Evolutionary conservation across 2,329 filamentous ascomycete genomes (phyloP).

Genomic region (Fusarium irregulare): DNA sequence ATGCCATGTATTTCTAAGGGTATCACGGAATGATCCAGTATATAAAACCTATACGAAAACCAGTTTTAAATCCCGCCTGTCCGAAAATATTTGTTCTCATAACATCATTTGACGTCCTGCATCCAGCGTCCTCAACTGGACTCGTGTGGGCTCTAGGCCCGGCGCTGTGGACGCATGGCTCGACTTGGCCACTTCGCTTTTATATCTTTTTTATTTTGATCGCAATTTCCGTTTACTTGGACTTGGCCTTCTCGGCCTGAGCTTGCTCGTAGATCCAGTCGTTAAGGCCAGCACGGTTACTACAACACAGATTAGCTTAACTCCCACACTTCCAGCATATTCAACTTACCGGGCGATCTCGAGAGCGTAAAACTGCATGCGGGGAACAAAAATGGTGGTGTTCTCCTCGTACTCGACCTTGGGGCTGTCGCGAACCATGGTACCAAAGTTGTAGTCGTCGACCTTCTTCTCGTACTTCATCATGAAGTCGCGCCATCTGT

Average conservation of each 20-base stretch:
- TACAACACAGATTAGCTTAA: slow-evolving; percentile 55
- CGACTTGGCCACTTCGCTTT: slow-evolving; percentile 12
- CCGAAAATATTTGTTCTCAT: slow-evolving; percentile 8
- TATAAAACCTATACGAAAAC: slow-evolving; percentile 1
- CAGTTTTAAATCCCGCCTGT: neutral
- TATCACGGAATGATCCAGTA: slow-evolving; percentile 32
- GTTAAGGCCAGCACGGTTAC: slow-evolving; percentile 90
- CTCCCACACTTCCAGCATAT: too few relatives aligned
- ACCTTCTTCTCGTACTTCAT: slow-evolving; percentile 92
- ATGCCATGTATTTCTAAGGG: slow-evolving; percentile 37
- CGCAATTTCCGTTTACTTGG: slow-evolving; percentile 36
- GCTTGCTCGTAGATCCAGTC: slow-evolving; percentile 96
- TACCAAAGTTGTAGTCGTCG: slow-evolving; percentile 98
- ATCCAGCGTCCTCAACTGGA: neutral
- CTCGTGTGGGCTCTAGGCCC: slow-evolving; percentile 14
- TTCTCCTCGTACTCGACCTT: slow-evolving; percentile 88
- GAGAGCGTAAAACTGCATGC: slow-evolving; percentile 68
- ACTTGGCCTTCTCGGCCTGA: slow-evolving; percentile 65
- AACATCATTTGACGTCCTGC: slow-evolving; percentile 6
- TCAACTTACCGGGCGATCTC: slow-evolving; percentile 62
- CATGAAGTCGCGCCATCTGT: slow-evolving; percentile 94
- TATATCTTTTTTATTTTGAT: neutral
- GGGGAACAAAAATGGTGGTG: slow-evolving; percentile 84
- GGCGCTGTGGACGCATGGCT: slow-evolving; percentile 14
- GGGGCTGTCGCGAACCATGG: slow-evolving; percentile 83